Base-by-base conservation (phyloP, 768 basidiomycete genomes). In the Xerocomellus amylosporus region DNA sequence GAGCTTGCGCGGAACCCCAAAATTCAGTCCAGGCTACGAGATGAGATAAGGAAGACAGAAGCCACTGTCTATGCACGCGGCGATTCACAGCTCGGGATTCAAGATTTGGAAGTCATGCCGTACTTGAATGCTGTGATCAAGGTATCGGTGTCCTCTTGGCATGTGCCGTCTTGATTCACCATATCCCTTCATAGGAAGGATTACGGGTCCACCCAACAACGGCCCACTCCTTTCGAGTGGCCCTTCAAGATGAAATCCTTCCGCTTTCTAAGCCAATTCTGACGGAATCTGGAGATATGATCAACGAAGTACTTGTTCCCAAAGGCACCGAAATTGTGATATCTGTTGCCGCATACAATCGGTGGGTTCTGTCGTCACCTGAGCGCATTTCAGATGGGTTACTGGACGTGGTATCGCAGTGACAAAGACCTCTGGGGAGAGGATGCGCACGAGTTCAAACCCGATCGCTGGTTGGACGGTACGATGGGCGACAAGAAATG, bases 11-110 rank as follows among this genome's bases (percentile, higher is more conserved):
- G 73, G 31, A 70, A 84, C 55, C 83, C 79, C 0, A 72, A 80
- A 17, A 67, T 81, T 13, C 88, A 90, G 64, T 70, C 69, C 3
- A 77, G 75, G 49, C 78, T 92, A 14, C 80, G 89, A 17, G 73
- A 46, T 10, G 61, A 62, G 33, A 61, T 62, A 42, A 51, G 53
- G 38, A 49, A 46, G 37, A 55, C 40, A 5, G 20, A 37, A 8
- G 40, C 51, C 1, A 13, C n/a, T 24, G 34, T 42, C 7, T 39
- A 24, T 10, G 34, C 52, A 12, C 53, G 48, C 8, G n/a, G 47
- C 8, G 44, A 60, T 33, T 9, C 53, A 36, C 51, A 47, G 0
- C 26, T 56, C 19, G 40, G 1, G 2, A 19, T 24, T 38, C 19
- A 71, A 3, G 87, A 82, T 58, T 69, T 80, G 54, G 79, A 80